Percentiles rank a stretch among this genome's conserved stretches.
These are phyloP conservation scores for Piloderma croceum DNA, from an alignment of 768 basidiomycete species.

Conservation along the genomic window DNA sequence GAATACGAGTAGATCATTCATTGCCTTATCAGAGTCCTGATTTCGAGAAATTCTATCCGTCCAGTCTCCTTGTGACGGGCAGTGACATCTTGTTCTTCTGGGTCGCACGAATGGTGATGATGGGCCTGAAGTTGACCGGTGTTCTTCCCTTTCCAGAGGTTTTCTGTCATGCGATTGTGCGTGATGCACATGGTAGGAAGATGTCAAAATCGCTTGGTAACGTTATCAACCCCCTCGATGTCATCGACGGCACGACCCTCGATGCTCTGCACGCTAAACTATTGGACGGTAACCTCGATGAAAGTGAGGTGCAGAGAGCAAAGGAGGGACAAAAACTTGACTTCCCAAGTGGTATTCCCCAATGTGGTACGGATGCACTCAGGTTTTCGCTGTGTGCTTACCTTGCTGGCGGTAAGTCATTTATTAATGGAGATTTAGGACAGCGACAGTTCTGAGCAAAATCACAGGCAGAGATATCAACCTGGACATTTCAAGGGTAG, in stretches of 20 bases:
- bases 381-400: slow-evolving; percentile 95
- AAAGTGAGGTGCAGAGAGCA: slow-evolving; percentile 87
- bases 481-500: slow-evolving; percentile 89
- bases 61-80: slow-evolving; percentile 88
- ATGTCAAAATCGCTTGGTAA: slow-evolving; percentile 99
- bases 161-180: slow-evolving; percentile 96
- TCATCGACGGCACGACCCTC: slow-evolving; percentile 79
- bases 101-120: slow-evolving; percentile 97
- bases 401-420: slow-evolving; percentile 66
- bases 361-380: slow-evolving; percentile 96
- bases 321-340: slow-evolving; percentile 96
- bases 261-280: slow-evolving; percentile 82
- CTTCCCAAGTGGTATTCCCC: slow-evolving; percentile 97
- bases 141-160: slow-evolving; percentile 94
- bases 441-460: not conserved
- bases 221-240: slow-evolving; percentile 94
- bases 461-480: slow-evolving; percentile 88
- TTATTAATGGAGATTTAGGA: slow-evolving; percentile 14
- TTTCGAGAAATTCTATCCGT: slow-evolving; percentile 77
- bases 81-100: slow-evolving; percentile 99
- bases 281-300: slow-evolving; percentile 86
- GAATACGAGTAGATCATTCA: no score
- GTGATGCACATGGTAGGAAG: slow-evolving; percentile 97
- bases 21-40: slow-evolving; percentile 59
- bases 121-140: slow-evolving; percentile 84